Conservation (phyloP, 352 stramenopile genomes). For the Globisporangium paroecandrum region DNA sequence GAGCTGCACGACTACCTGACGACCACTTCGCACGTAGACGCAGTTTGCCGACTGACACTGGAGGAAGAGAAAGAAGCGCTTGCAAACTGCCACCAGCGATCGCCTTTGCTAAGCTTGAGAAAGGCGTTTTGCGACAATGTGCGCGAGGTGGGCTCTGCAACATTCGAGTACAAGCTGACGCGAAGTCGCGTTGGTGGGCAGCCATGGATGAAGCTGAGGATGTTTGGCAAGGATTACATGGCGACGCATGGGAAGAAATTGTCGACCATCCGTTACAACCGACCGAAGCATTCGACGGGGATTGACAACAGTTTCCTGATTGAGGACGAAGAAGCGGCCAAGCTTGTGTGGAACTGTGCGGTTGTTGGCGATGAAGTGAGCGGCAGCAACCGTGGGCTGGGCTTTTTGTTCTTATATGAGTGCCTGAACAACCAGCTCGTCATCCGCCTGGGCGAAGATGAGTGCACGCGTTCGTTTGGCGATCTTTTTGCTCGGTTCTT, state of each 20-base stretch:
- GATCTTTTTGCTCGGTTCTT: conserved; percentile 74
- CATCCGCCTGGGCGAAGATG: conserved; percentile 59
- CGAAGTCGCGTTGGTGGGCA: conserved; percentile 76
- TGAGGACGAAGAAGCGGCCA: conserved; percentile 73
- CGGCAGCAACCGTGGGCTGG: conserved; percentile 70
- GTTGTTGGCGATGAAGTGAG: conserved; percentile 82
- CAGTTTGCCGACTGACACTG: conserved; percentile 89
- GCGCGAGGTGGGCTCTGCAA: conserved; percentile 19
- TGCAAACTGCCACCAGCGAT: conserved; percentile 60
- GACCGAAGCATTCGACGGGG: conserved; percentile 52
- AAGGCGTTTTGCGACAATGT: conserved; percentile 66
- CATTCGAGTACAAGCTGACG: conserved; percentile 61
- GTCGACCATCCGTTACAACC: conserved; percentile 81
- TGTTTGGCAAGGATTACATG: conserved; percentile 77
- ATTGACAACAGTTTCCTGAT: conserved; percentile 66
- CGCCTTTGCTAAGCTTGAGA: conserved; percentile 58
- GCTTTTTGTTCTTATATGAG: conserved; percentile 83
- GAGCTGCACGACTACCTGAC: conserved; percentile 89
- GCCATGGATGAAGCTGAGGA: conserved; percentile 80
- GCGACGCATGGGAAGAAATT: conserved; percentile 73
- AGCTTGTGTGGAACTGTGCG: conserved; percentile 81
- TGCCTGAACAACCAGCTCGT: conserved; percentile 70
- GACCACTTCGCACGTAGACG: conserved; percentile 89
- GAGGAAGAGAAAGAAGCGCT: conserved; percentile 95
- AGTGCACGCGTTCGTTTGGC: conserved; percentile 75